These are phyloP conservation scores for Pelagophyceae sp. DNA, from an alignment of 352 stramenopile genomes.

Conservation along the genomic window DNA sequence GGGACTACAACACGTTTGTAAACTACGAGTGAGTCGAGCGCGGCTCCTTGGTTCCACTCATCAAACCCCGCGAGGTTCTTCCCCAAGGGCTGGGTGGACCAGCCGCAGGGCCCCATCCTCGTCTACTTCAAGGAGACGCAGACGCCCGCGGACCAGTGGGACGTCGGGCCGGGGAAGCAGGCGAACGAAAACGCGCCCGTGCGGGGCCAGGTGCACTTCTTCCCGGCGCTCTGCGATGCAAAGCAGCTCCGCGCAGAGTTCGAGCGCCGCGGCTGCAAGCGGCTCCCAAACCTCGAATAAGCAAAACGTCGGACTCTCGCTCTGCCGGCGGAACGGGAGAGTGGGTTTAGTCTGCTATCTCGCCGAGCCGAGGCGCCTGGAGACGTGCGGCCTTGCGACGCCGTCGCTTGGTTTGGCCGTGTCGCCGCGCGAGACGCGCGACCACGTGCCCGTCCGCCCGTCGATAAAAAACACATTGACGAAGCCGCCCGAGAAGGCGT, in stretches of 20 bases:
- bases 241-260: slow-evolving; percentile 45
- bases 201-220: slow-evolving; percentile 47
- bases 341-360: background rate
- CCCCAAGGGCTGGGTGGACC: slow-evolving; percentile 26
- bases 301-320: background rate
- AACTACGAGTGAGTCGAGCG: too few relatives aligned
- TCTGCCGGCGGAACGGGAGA: background rate
- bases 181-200: slow-evolving; percentile 36
- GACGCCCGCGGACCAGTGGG: slow-evolving; percentile 25
- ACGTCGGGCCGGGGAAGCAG: slow-evolving; percentile 30
- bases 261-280: slow-evolving; percentile 35
- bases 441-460: background rate
- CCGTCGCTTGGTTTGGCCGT: too few relatives aligned
- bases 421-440: background rate
- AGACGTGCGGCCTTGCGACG: too few relatives aligned
- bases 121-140: slow-evolving; percentile 56
- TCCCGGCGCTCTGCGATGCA: slow-evolving; percentile 46
- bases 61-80: too few relatives aligned
- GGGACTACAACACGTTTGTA: slow-evolving; percentile 49
- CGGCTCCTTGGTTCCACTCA: slow-evolving; percentile 50
- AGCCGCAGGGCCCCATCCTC: slow-evolving; percentile 34
- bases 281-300: background rate
- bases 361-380: too few relatives aligned
- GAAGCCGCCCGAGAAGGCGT: slow-evolving; percentile 52
- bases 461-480: slow-evolving; percentile 47